Evolutionary conservation across 345 rosid genomes (phyloP).

Genomic region (Excoecaria agallocha): DNA sequence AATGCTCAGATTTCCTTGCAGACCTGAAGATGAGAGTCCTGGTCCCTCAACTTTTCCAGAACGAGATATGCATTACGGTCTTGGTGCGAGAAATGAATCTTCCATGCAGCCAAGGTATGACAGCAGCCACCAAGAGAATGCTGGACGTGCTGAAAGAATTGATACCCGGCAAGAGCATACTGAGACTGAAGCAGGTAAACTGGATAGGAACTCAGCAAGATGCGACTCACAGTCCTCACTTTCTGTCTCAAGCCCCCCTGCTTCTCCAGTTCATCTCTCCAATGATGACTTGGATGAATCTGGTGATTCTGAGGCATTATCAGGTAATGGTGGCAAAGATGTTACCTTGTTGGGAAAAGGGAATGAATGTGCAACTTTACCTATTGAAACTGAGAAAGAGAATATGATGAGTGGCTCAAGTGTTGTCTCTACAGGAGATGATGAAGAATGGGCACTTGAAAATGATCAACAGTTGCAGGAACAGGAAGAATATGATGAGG

Average conservation of each 20-base stretch:
- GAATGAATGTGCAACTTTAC: constrained; percentile 36
- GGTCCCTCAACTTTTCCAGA: constrained; percentile 55
- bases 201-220: constrained; percentile 47
- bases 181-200: constrained; percentile 38
- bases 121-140: constrained; percentile 44
- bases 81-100: constrained; percentile 42
- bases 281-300: constrained; percentile 94
- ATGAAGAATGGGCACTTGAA: constrained; percentile 82
- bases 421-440: constrained; percentile 65
- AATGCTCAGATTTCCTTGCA: constrained; percentile 52
- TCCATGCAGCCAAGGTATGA: constrained; percentile 44
- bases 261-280: constrained; percentile 84
- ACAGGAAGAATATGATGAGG: constrained; percentile 95
- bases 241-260: constrained; percentile 89
- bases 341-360: constrained; percentile 33
- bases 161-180: constrained; percentile 31
- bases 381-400: constrained; percentile 43
- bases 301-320: constrained; percentile 52
- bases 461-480: constrained; percentile 63
- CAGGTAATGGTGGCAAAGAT: constrained; percentile 50
- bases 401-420: constrained; percentile 45
- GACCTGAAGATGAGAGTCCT: constrained; percentile 51
- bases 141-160: constrained; percentile 33
- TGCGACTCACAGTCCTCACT: constrained; percentile 96
- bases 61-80: constrained; percentile 41